These are phyloP conservation scores for Lumnitzera racemosa DNA, from an alignment of 345 rosid species.

Conservation along the genomic window DNA sequence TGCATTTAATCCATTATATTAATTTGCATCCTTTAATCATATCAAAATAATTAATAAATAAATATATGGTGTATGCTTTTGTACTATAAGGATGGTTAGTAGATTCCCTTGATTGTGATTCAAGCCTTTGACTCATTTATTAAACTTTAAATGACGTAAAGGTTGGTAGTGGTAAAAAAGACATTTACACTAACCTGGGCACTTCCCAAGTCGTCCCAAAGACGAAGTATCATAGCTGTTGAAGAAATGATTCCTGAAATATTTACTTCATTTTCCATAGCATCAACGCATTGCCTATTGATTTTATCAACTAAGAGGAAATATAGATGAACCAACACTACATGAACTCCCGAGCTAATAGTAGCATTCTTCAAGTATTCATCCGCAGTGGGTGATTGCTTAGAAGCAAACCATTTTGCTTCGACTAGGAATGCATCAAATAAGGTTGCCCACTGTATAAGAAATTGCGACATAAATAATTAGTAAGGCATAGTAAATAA, in stretches of 20 bases:
- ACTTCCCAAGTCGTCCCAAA: constrained; percentile 21
- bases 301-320: constrained; percentile 2
- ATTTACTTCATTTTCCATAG: background rate
- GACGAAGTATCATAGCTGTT: constrained; percentile 5
- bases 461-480: too few relatives aligned
- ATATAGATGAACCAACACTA: constrained; percentile 2
- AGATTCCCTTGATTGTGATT: too few relatives aligned
- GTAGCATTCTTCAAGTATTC: constrained; percentile 20
- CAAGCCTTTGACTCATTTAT: too few relatives aligned
- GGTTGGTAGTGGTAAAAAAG: too few relatives aligned
- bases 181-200: constrained; percentile 4
- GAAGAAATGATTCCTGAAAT: constrained; percentile 2
- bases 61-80: too few relatives aligned
- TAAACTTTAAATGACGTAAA: too few relatives aligned
- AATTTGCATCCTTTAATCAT: too few relatives aligned
- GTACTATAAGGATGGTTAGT: too few relatives aligned
- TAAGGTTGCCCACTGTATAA: constrained; percentile 16
- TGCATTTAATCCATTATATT: background rate
- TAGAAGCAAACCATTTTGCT: constrained; percentile 15
- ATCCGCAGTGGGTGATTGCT: constrained; percentile 1
- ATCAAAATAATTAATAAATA: too few relatives aligned
- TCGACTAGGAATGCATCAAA: constrained; percentile 16
- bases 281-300: background rate
- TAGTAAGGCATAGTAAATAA: too few relatives aligned
- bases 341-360: constrained; percentile 12